Evolutionary conservation across 1,284 basidiomycete genomes (phyloP).

Genomic region (Pholiota adiposa): DNA sequence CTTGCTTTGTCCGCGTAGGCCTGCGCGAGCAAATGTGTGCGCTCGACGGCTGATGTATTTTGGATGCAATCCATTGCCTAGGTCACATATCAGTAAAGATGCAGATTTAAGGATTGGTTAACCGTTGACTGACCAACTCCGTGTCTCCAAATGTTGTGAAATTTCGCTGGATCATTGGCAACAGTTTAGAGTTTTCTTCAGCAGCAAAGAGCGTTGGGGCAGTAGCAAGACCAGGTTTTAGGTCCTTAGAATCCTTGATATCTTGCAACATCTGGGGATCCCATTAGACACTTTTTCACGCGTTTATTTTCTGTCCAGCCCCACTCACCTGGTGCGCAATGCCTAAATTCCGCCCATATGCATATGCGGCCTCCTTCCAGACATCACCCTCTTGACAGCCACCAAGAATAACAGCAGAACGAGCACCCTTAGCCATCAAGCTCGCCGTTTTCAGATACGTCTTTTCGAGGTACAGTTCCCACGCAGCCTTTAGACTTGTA

Average conservation of each 20-base stretch:
- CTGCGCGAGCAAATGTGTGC: slow-evolving; percentile 79
- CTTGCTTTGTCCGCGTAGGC: slow-evolving; percentile 82
- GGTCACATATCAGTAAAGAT: neutral
- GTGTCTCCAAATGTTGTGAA: slow-evolving; percentile 87
- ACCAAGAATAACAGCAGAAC: slow-evolving; percentile 91
- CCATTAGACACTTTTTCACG: slow-evolving; percentile 11
- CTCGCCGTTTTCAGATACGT: slow-evolving; percentile 97
- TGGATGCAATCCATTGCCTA: slow-evolving; percentile 80
- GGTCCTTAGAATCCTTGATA: slow-evolving; percentile 82
- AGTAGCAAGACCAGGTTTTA: slow-evolving; percentile 87
- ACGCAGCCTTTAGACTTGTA: slow-evolving; percentile 50
- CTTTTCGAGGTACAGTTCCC: slow-evolving; percentile 90
- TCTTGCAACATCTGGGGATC: slow-evolving; percentile 86
- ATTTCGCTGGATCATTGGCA: slow-evolving; percentile 84
- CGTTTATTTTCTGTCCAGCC: slow-evolving; percentile 2
- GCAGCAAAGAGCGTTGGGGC: slow-evolving; percentile 95
- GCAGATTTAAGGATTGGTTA: neutral
- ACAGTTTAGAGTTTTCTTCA: slow-evolving; percentile 86
- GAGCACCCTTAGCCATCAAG: slow-evolving; percentile 91
- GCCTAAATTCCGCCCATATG: slow-evolving; percentile 55
- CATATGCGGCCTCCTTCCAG: slow-evolving; percentile 95
- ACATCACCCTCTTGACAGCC: slow-evolving; percentile 79
- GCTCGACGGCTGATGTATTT: slow-evolving; percentile 76
- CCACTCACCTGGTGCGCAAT: slow-evolving; percentile 90
- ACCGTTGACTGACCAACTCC: slow-evolving; percentile 62